These are phyloP conservation scores for Tephrocybe rancida DNA, from an alignment of 768 basidiomycete species.

Conservation along the genomic window DNA sequence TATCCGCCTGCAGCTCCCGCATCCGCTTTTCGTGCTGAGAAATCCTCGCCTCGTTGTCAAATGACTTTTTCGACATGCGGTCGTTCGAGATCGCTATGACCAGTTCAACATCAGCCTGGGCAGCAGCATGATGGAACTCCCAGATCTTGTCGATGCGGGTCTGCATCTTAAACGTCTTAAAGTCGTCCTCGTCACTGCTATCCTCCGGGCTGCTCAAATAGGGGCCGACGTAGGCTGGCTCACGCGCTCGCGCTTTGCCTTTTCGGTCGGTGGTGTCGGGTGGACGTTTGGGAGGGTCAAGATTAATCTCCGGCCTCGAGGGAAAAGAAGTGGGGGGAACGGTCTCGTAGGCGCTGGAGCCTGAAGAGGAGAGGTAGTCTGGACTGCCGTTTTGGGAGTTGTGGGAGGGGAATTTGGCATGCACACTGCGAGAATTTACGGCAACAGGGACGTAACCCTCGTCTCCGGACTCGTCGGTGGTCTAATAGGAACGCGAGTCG, in stretches of 20 bases:
- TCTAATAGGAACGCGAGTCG: conserved; percentile 19
- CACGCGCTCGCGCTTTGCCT: conserved; percentile 21
- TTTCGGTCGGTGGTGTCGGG: conserved; percentile 20
- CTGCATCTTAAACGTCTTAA: conserved; percentile 46
- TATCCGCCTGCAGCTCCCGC: conserved; percentile 41
- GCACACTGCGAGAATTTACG: conserved; percentile 11
- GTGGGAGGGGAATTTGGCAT: conserved; percentile 21
- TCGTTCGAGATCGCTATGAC: conserved; percentile 39
- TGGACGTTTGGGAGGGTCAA: conserved; percentile 19
- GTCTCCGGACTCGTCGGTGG: conserved; percentile 31
- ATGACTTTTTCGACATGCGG: conserved; percentile 33
- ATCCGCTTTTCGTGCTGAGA: conserved; percentile 41
- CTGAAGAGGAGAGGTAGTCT: conserved; percentile 18
- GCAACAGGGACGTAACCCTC: conserved; percentile 23
- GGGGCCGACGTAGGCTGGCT: conserved; percentile 37
- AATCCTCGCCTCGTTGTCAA: conserved; percentile 31
- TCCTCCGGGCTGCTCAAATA: conserved; percentile 32
- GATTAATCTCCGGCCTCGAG: conserved; percentile 5
- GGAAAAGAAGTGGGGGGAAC: conserved; percentile 20
- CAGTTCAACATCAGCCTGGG: conserved; percentile 42
- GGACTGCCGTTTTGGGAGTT: conserved; percentile 27
- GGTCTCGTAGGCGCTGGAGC: conserved; percentile 25
- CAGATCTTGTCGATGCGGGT: conserved; percentile 48
- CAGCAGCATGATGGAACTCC: conserved; percentile 52
- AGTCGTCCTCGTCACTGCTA: conserved; percentile 37